These are phyloP conservation scores for Sugiyamaella xylanicola DNA, from an alignment of 1,139 yeast genomes.

Conservation along the genomic window DNA sequence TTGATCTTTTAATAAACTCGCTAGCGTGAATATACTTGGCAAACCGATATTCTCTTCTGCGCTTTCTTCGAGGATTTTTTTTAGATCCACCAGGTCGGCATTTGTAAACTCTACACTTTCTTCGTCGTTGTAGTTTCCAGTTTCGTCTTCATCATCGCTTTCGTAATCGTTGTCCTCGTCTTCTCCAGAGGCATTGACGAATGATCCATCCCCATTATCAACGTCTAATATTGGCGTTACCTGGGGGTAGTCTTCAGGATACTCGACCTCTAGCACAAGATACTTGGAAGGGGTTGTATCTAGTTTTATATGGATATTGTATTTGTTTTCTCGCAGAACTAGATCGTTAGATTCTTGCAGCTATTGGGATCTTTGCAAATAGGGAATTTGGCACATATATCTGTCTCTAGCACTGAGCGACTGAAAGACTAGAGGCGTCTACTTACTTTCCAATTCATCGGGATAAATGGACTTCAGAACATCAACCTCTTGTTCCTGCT, in stretches of 20 bases:
- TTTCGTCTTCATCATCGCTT: constrained; percentile 48
- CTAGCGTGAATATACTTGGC: constrained; percentile 81
- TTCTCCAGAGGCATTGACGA: constrained; percentile 42
- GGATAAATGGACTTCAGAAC: constrained; percentile 90
- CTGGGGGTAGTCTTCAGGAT: constrained; percentile 73
- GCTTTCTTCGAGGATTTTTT: constrained; percentile 46
- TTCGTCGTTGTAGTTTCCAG: no score
- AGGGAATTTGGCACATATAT: no score
- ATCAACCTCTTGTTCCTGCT: constrained; percentile 42
- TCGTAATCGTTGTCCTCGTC: constrained; percentile 49
- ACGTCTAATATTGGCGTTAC: constrained; percentile 59
- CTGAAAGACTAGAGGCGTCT: no score
- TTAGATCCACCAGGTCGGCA: constrained; percentile 48
- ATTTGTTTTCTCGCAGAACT: constrained; percentile 31
- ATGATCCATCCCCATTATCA: constrained; percentile 43
- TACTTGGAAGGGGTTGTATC: constrained; percentile 62
- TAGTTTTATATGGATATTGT: constrained; percentile 46
- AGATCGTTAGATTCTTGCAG: neutral
- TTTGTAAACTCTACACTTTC: constrained; percentile 31
- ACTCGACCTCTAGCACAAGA: constrained; percentile 58
- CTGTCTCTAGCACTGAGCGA: no score
- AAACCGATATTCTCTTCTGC: constrained; percentile 80
- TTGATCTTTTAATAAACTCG: constrained; percentile 74
- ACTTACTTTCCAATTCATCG: constrained; percentile 62
- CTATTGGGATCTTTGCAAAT: no score